Evolutionary conservation across 495 filamentous ascomycete species (phyloP), one percentile per base, ranked within the genome.

Genomic region (Hypoxylon subgilvum): DNA sequence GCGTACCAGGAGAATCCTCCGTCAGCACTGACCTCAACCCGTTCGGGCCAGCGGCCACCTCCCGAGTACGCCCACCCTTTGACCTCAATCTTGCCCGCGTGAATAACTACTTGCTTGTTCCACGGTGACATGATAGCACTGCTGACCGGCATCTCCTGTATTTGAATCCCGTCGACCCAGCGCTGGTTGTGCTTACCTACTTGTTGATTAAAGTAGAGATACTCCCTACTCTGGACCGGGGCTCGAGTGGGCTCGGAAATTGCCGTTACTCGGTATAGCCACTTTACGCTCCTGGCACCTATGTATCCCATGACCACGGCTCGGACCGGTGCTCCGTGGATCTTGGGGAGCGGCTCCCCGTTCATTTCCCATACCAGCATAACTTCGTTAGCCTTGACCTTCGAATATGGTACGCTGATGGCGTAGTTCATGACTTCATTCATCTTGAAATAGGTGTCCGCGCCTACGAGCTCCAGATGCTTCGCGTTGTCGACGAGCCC

Each of bases 301-400:
- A 88, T 86, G 50, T 86, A 86, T 0, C 86, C 86, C 38, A 84
- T 68, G 0, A 87, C 84, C 1, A 89, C 77, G 0, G 77, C 78
- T 3, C 87, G 76, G 2, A 90, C 66, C 2, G 86, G 86, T 17
- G 72, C 84, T 2, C 86, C 87, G 54, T 88, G 85, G 57, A 85
- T 84, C 52, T 78, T 80, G 1, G 86, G 86, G 1, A 90, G 74
- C 0, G 82, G 81, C 51, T 85, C 71, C 22, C 81, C 86, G 43
- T 90, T 89, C 86, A 88, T 87, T 57, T 87, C 86, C 81, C 81
- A 88, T 0, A 83, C 84, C 2, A 88, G 77, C 48, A 89, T 74
- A 18, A 88, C 86, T 55, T 90, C 86, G 61, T 87, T 76, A 8
- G 72, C 69, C 59, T 82, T 84, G 25, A 87, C 84, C 68, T 88